Evolutionary conservation across 805 yeast species (phyloP).

Genomic region (Metschnikowia chrysomelidarum): DNA sequence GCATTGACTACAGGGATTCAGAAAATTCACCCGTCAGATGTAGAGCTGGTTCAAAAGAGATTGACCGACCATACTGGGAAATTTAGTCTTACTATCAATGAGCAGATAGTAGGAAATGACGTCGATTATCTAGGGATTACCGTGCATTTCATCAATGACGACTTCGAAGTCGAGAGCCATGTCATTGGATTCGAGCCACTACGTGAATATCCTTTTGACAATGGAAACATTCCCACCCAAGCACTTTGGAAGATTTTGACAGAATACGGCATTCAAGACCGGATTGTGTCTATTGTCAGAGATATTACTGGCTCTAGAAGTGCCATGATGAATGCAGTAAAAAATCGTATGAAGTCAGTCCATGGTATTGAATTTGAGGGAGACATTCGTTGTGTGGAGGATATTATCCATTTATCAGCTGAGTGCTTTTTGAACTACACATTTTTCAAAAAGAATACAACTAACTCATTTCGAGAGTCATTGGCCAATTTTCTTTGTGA

Average conservation of each 20-base stretch:
- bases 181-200: slow-evolving; percentile 3
- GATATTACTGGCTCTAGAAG: slow-evolving; percentile 1
- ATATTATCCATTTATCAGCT: not conserved
- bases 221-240: slow-evolving; percentile 1
- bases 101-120: slow-evolving; percentile 1
- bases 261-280: slow-evolving; percentile 4
- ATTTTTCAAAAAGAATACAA: not conserved
- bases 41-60: not conserved
- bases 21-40: not conserved
- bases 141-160: slow-evolving; percentile 4
- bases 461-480: not conserved
- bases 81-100: slow-evolving; percentile 3
- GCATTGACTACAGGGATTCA: slow-evolving; percentile 2
- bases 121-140: slow-evolving; percentile 5
- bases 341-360: not conserved
- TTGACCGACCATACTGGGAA: not conserved
- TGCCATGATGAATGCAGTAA: slow-evolving; percentile 1
- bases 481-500: not conserved
- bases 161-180: slow-evolving; percentile 1
- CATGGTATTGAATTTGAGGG: slow-evolving; percentile 2
- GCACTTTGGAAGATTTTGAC: slow-evolving; percentile 1
- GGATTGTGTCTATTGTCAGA: slow-evolving; percentile 6
- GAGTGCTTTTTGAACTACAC: slow-evolving; percentile 3
- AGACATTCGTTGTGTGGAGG: slow-evolving; percentile 6
- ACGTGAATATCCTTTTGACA: not conserved